These are phyloP conservation scores for Hericium alpestre DNA, from an alignment of 768 basidiomycete species.

Conservation along the genomic window DNA sequence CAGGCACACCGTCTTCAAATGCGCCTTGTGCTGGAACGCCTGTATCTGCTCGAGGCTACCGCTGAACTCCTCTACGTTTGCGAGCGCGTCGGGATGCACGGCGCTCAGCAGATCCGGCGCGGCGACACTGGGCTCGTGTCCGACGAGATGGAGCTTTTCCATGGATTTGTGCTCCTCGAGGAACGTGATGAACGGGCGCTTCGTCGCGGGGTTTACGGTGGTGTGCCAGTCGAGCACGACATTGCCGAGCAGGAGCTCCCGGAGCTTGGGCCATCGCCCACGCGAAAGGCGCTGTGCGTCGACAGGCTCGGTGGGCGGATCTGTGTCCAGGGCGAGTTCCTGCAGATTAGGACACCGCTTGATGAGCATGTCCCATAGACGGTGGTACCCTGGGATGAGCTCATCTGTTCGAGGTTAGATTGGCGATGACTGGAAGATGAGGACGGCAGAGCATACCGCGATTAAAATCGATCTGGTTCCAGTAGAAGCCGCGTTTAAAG, in stretches of 20 bases:
- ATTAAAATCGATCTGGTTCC: conserved; percentile 41
- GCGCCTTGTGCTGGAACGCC: conserved; percentile 31
- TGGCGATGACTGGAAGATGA: not conserved
- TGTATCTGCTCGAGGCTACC: conserved; percentile 63
- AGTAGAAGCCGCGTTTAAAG: conserved; percentile 54
- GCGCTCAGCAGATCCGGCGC: conserved; percentile 11
- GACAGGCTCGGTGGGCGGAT: conserved; percentile 38
- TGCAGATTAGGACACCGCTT: conserved; percentile 54
- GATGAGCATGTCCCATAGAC: conserved; percentile 65
- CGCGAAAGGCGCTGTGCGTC: conserved; percentile 45
- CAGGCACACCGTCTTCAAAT: conserved; percentile 48
- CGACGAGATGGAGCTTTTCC: conserved; percentile 37
- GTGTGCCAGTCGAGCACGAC: conserved; percentile 49
- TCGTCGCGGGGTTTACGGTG: conserved; percentile 22
- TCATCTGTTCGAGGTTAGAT: conserved; percentile 30
- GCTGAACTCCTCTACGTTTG: conserved; percentile 38
- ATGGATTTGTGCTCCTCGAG: conserved; percentile 54
- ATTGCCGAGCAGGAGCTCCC: conserved; percentile 52
- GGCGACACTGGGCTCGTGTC: conserved; percentile 15
- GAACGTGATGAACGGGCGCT: conserved; percentile 55
- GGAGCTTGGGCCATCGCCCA: conserved; percentile 60
- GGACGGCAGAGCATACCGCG: conserved; percentile 36
- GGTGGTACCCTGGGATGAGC: conserved; percentile 31
- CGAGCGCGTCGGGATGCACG: conserved; percentile 13
- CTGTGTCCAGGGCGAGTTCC: conserved; percentile 48